Base-by-base conservation (phyloP, 164 flowering plant genomes). In the Magnolia changhungtana region DNA sequence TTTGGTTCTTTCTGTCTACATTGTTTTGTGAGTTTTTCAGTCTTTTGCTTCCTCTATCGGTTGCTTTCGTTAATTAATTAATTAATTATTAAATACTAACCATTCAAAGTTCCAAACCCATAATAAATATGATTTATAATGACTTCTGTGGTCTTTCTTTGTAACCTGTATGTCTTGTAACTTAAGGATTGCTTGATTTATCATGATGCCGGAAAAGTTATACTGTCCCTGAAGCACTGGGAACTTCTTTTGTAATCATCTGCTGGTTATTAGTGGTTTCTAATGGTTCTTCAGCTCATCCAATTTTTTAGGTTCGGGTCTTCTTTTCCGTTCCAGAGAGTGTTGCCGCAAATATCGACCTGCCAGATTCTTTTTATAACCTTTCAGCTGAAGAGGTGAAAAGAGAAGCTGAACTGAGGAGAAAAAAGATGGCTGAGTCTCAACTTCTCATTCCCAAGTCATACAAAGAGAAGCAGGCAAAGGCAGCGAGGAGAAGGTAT, bases 381-480 rank as follows among this genome's bases (percentile, higher is more conserved):
- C 91, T 92, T 27, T 86, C 97, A 1, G n/a, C 75, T 75, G 90
- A 81, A 70, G 99, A 96, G 83, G 49, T 94, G 75, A 96, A 80
- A 84, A 85, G 92, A 84, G 99, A 96, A 84, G 90, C 97, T 67
- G 95, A 90, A 6, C 45, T 78, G 81, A 89, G 91, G 83, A 89
- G 84, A 87, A 92, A 96, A 81, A 92, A 89, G 83, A 78, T 96
- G 24, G 97, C 87, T 21, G 99, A 96, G 13, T 91, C 98, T 52
- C 94, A 92, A 82, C 91, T 94, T 75, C 81, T 96, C 72, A 85
- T 96, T 75, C 98, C 99, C 21, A 93, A 87, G 82, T 93, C 99
- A 21, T 90, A 77, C 74, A 92, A 82, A 84, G 99, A 96, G 89
- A 96, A 89, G 83, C 95, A 91, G 85, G 93, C 92, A 72, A 90